These are phyloP conservation scores for Saccharomycopsis fibuligera DNA, from an alignment of 805 yeast species.

Conservation along the genomic window DNA sequence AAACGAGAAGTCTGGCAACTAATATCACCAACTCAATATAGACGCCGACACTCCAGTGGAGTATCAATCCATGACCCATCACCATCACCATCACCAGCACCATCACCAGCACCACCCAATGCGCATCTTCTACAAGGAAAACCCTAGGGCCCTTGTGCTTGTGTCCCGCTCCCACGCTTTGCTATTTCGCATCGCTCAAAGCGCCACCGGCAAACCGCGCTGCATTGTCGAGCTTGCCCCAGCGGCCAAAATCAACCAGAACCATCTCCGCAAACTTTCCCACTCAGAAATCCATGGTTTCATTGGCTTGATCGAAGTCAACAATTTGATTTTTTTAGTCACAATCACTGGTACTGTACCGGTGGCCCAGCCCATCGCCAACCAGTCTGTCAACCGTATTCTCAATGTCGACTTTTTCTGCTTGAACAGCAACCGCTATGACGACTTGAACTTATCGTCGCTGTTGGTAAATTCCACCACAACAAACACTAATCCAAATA, in stretches of 20 bases:
- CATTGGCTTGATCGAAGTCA: constrained; percentile 72
- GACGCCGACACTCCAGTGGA: no score
- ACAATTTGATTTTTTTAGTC: constrained; percentile 63
- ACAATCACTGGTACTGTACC: constrained; percentile 69
- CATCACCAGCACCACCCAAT: constrained; percentile 22
- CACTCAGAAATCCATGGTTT: constrained; percentile 54
- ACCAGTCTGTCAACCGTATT: constrained; percentile 75
- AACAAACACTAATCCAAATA: no score
- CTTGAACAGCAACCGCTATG: constrained; percentile 69
- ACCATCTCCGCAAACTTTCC: constrained; percentile 37
- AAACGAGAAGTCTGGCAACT: not conserved
- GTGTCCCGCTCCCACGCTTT: constrained; percentile 39
- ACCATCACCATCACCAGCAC: not conserved
- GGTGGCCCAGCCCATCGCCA: constrained; percentile 78
- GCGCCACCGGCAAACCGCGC: constrained; percentile 26
- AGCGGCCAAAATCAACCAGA: constrained; percentile 30
- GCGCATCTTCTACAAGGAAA: constrained; percentile 33
- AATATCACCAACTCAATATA: not conserved
- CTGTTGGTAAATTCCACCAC: no score
- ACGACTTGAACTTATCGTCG: constrained; percentile 27
- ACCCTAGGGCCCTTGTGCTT: constrained; percentile 36
- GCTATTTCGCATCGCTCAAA: constrained; percentile 37
- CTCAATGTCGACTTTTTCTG: constrained; percentile 84
- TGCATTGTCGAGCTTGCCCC: constrained; percentile 47
- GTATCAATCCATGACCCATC: not conserved